Base-by-base conservation (phyloP, 495 filamentous ascomycete species). In the Penicillium mononematosum region DNA sequence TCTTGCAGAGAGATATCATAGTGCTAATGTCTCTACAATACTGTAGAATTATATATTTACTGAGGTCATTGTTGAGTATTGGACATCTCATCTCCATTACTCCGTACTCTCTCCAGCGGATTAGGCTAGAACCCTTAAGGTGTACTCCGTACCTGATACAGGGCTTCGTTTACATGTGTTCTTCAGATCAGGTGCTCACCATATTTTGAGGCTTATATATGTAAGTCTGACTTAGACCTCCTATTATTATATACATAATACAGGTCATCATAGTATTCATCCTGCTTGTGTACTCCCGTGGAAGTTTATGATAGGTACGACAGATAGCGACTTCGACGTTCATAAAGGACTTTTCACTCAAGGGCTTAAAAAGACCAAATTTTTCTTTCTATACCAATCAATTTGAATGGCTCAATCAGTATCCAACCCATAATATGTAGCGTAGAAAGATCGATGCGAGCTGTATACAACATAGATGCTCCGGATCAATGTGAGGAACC, bases 401-500 rank as follows among this genome's bases (percentile, higher is more conserved):
- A 20, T 5, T 4, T 45, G 19, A 45, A 24, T 22, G 19, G 6
- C 10, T 11, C 4, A 8, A 14, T 7, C 22, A 25, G 24, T 46
- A n/a, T 27, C 6, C 14, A 27, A 6, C 8, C 2, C 4, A 12
- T 24, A 7, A 17, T 12, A 20, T 20, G 1, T 31, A 48, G n/a
- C 29, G 20, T 32, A 12, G 16, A 32, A 34, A 20, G 9, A 47
- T 25, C 4, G 9, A 46, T 4, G 14, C 8, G 2, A 50, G 24
- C 3, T 39, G 50, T 44, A 56, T 24, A 24, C 22, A 24, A 24
- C 22, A 24, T 59, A 47, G 50, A 53, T 53, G 39, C 20, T 14
- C 29, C 24, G 22, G 36, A 52, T 29, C 50, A 45, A 39, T 27
- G 53, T 55, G 42, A 55, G 44, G 32, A 55, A 54, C 67, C 71